Evolutionary conservation across 257 asterid species (phyloP), one percentile per base, ranked within the genome.

Genomic region (Solanum arcanum): DNA sequence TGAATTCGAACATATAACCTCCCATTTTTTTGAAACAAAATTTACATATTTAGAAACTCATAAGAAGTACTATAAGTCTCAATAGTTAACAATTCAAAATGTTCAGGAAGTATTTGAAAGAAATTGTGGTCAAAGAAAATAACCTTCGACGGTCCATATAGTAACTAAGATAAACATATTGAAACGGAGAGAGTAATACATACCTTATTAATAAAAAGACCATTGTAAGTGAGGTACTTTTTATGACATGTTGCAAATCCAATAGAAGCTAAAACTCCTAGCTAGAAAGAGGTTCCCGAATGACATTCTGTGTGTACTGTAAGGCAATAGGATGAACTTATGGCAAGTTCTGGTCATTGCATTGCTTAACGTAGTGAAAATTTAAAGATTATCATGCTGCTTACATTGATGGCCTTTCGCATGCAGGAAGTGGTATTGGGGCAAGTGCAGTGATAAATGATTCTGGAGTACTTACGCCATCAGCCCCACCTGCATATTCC

Each of bases 401-500:
- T 83, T 86, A 59, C 42, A 78, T 85, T 88, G 88, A 77, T 83
- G 74, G 85, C 70, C 85, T 76, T 47, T 86, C 87, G 59, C 87
- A 27, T 87, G 93, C 92, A 93, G 95, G 91, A 85, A 88, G 60
- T 84, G 85, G 70, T 82, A 20, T 9, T 75, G 88, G 83, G 27
- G 74, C 64, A 72, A 87, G 84, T 83, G 86, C 31, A 80, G 88
- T 27, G 83, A 52, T 78, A 83, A 62, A 52, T 42, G 86, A 86
- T 86, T 39, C 41, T 76, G 86, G 84, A 83, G 86, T 59, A 46
- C n/a, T 37, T 73, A 3, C 49, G 33, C 88, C 89, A 1, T 91
- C 89, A n/a, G 87, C 23, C 35, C 86, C 88, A 39, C 84, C 90
- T 88, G 21, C 60, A 87, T 68, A 29, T 37, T 84, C 39, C 42